These are phyloP conservation scores for Blastobotrys parvus DNA, from an alignment of 805 yeast species.

Conservation along the genomic window DNA sequence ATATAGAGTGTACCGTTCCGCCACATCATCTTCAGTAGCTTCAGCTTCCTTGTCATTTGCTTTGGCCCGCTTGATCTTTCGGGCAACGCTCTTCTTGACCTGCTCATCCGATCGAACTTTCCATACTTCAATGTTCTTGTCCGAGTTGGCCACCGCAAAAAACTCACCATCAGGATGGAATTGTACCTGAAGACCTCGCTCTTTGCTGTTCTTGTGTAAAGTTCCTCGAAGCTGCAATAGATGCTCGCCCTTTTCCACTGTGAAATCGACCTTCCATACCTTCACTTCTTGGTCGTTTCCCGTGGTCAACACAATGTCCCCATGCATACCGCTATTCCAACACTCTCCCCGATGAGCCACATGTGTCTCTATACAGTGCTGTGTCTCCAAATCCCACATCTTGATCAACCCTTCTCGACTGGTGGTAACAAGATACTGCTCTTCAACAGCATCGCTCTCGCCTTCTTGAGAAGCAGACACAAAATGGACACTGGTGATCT, in stretches of 20 bases:
- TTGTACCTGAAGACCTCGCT: conserved; percentile 53
- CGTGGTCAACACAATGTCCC: conserved; percentile 49
- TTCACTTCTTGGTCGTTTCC: conserved; percentile 78
- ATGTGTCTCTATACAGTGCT: conserved; percentile 90
- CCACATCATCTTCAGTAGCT: conserved; percentile 23
- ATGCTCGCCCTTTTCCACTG: conserved; percentile 42
- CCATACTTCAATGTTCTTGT: conserved; percentile 71
- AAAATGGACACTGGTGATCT: conserved; percentile 67
- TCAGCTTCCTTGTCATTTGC: conserved; percentile 51
- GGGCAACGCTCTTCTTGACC: conserved; percentile 63
- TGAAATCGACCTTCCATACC: conserved; percentile 67
- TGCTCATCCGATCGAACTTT: conserved; percentile 71
- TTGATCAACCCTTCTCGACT: conserved; percentile 89
- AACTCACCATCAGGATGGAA: conserved; percentile 37
- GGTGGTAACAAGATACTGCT: conserved; percentile 44
- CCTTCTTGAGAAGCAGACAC: conserved; percentile 29
- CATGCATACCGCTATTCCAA: conserved; percentile 59
- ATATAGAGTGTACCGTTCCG: conserved; percentile 51
- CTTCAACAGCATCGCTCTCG: conserved; percentile 19
- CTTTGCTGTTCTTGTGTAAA: conserved; percentile 51
- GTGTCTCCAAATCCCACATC: conserved; percentile 85
- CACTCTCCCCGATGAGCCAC: conserved; percentile 90
- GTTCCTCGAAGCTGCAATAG: conserved; percentile 49
- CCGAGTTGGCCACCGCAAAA: conserved; percentile 57
- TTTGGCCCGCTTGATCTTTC: conserved; percentile 66